Evolutionary conservation across 2,329 filamentous ascomycete genomes (phyloP).

Genomic region (Arthrobotrys musiformis): DNA sequence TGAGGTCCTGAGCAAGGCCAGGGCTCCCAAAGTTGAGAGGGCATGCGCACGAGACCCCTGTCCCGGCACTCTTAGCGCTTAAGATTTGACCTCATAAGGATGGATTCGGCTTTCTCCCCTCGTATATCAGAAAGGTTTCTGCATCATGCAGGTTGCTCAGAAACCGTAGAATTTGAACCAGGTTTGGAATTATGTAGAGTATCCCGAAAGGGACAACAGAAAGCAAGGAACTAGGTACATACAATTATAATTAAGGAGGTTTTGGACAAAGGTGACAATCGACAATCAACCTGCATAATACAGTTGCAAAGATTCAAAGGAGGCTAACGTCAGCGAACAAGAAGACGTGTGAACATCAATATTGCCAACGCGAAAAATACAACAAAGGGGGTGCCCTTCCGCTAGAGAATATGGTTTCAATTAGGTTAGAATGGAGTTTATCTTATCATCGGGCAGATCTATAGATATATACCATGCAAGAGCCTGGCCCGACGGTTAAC

Average conservation of each 20-base stretch:
- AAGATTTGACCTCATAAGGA: not conserved
- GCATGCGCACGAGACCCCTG: not conserved
- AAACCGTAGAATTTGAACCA: not conserved
- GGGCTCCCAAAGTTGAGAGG: not conserved
- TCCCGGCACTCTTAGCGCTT: conserved; percentile 18
- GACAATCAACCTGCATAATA: not conserved
- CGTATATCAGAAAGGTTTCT: not conserved
- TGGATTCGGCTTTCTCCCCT: not conserved
- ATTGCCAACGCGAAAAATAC: conserved; percentile 32
- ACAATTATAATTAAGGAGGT: too few species aligned
- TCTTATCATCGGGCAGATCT: not conserved
- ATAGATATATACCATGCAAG: not conserved
- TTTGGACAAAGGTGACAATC: not conserved
- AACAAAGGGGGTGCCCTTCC: not conserved
- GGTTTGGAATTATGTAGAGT: not conserved
- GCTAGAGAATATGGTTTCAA: not conserved
- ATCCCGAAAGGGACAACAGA: not conserved
- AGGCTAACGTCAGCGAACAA: too few species aligned
- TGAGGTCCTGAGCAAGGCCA: not conserved
- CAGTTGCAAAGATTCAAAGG: not conserved
- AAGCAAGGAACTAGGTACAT: not conserved
- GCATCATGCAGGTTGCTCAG: conserved; percentile 14
- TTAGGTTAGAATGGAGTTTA: not conserved
- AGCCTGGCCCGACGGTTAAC: too few species aligned
- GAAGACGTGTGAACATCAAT: too few species aligned